Percentiles rank a stretch among this genome's conserved stretches.
Conservation (phyloP, 768 basidiomycete genomes). For the Baorangia bicolor region DNA sequence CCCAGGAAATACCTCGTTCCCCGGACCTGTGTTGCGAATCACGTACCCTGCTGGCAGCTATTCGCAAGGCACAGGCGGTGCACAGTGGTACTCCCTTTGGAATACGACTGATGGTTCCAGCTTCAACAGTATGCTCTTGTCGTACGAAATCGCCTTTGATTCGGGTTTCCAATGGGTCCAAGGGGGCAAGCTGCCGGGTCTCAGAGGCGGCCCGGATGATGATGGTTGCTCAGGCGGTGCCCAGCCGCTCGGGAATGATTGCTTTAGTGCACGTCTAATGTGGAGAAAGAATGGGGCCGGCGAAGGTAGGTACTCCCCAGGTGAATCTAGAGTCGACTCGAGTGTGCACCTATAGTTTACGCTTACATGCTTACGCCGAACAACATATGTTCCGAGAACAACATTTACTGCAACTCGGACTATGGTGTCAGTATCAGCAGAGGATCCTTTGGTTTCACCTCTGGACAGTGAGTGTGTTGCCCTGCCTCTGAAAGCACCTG, state of each 20-base stretch:
- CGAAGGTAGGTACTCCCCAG: slow-evolving; percentile 52
- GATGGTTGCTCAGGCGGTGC: slow-evolving; percentile 71
- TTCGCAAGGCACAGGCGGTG: slow-evolving; percentile 59
- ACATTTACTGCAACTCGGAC: slow-evolving; percentile 66
- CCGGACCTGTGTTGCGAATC: slow-evolving; percentile 48
- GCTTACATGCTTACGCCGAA: slow-evolving; percentile 73
- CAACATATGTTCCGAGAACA: slow-evolving; percentile 51
- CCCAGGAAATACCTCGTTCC: slow-evolving; percentile 22
- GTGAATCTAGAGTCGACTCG: neutral
- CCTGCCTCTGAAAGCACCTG: neutral
- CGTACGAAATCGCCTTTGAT: slow-evolving; percentile 76
- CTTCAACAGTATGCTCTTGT: slow-evolving; percentile 67
- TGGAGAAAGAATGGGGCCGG: slow-evolving; percentile 65
- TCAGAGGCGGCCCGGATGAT: slow-evolving; percentile 64
- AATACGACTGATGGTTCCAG: slow-evolving; percentile 54
- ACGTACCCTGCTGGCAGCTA: slow-evolving; percentile 64
- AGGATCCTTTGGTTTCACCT: slow-evolving; percentile 59
- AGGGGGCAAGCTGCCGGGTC: slow-evolving; percentile 77
- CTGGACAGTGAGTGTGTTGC: slow-evolving; percentile 55
- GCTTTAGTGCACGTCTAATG: slow-evolving; percentile 76
- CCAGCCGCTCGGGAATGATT: slow-evolving; percentile 59
- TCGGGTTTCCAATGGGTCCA: slow-evolving; percentile 66
- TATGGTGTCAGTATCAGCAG: slow-evolving; percentile 77
- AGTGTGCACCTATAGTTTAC: slow-evolving; percentile 52
- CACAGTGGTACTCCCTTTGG: slow-evolving; percentile 69